Evolutionary conservation across 495 filamentous ascomycete species (phyloP), one percentile per base, ranked within the genome.

Genomic region (Aspergillus conjunctus): DNA sequence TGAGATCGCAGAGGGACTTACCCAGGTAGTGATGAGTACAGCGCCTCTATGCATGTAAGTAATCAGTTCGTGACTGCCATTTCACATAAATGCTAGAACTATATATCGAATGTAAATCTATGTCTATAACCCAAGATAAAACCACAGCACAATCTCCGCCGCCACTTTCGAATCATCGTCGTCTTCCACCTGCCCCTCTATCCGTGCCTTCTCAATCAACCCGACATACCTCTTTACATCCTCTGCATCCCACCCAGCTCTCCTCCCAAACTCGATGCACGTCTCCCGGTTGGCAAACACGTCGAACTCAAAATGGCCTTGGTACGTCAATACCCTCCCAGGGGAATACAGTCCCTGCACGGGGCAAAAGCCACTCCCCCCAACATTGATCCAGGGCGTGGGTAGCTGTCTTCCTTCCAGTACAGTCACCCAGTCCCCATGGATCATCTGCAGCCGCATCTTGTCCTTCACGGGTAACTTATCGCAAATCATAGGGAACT

Each of bases 291-390:
- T 81, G 17, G 69, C 63, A 37, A 72, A 76, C 4, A 58, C 51
- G 58, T 80, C 77, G 43, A 81, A 78, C 51, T 77, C 78, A 50
- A 79, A 74, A 66, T 79, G 77, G 0, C 74, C 73, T 53, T 79
- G 77, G 41, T 73, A 77, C 15, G 74, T 71, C 61, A 80, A 62
- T 15, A 78, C 62, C 30, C 73, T 60, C 0, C 68, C 71, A 0
- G 68, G 71, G 30, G 64, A 63, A 54, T 77, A 80, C 7, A 81
- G 51, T 4, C 78, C 77, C 54, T 81, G 78, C 7, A 78, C 67
- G 0, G 71, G 62, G 48, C 76, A 79, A 9, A 57, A 46, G 4
- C 56, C 66, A 46, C 66, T 77, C 41, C 51, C 60, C 7, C 76
- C 77, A 8, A 73, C 73, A 50, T 59, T 77, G 61, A 67, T 68